phyloP scores from a whole-genome alignment of 148 eudicot species.

The Salicornia ramosissima region DNA sequence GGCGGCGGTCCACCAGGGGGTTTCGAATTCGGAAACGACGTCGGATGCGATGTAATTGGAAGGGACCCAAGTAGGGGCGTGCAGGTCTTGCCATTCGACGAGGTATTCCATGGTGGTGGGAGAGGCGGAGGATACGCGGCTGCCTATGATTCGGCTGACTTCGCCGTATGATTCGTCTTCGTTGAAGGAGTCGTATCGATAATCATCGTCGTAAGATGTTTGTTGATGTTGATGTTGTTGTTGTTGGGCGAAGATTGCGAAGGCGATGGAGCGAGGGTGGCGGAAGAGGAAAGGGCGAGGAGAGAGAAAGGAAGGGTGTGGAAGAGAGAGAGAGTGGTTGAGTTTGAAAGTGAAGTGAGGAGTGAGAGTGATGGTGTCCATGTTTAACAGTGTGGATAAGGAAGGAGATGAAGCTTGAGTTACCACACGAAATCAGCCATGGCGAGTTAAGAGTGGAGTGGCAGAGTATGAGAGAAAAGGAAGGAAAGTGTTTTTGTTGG shows the following conservation, averaged over 20 bases:
- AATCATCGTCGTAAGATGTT: slow-evolving; percentile 29
- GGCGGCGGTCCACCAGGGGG: slow-evolving; percentile 94
- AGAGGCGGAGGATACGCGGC: slow-evolving; percentile 43
- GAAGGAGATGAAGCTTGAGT: background rate
- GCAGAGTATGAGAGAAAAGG: background rate
- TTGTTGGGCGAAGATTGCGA: background rate
- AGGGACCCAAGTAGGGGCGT: slow-evolving; percentile 92
- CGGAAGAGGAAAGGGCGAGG: slow-evolving; percentile 27
- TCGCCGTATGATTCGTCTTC: slow-evolving; percentile 81
- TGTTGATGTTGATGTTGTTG: background rate
- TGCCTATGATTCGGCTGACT: slow-evolving; percentile 67
- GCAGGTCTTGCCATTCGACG: slow-evolving; percentile 82
- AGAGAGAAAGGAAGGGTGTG: slow-evolving; percentile 25
- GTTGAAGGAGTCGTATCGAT: slow-evolving; percentile 24
- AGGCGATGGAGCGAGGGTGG: background rate
- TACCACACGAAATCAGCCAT: background rate
- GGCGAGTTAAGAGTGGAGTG: background rate
- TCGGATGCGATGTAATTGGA: slow-evolving; percentile 61
- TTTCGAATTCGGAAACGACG: slow-evolving; percentile 75
- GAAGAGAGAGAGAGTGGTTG: slow-evolving; percentile 18
- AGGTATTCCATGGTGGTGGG: slow-evolving; percentile 75
- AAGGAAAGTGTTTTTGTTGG: background rate
- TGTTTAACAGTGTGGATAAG: background rate
- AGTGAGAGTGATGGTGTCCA: slow-evolving; percentile 55
- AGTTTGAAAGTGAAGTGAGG: slow-evolving; percentile 57